Evolutionary conservation across 2,329 filamentous ascomycete genomes (phyloP).

Genomic region (Harringtonia aguacate): DNA sequence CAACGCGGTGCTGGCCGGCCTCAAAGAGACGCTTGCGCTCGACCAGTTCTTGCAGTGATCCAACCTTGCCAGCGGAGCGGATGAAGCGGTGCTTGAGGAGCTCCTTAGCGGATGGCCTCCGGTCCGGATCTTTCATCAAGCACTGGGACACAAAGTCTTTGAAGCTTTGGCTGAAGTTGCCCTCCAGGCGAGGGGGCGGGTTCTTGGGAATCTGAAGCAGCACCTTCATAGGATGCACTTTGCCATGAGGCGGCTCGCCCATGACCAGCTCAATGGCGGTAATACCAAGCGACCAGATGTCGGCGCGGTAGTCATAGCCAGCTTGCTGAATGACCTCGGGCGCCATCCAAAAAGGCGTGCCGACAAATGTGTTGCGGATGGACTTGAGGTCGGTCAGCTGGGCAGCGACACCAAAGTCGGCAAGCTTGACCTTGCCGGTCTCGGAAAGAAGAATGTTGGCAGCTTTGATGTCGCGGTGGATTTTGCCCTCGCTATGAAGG

Average conservation of each 20-base stretch:
- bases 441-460: slow-evolving; percentile 93
- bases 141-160: slow-evolving; percentile 90
- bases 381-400: slow-evolving; percentile 97
- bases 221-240: slow-evolving; percentile 88
- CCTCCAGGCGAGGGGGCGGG: slow-evolving; percentile 72
- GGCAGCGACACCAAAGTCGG: slow-evolving; percentile 93
- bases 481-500: slow-evolving; percentile 86
- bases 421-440: slow-evolving; percentile 83
- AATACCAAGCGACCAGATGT: slow-evolving; percentile 89
- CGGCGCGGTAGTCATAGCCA: slow-evolving; percentile 75
- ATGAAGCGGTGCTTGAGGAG: slow-evolving; percentile 85
- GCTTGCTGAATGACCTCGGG: slow-evolving; percentile 89
- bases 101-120: slow-evolving; percentile 74
- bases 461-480: slow-evolving; percentile 93
- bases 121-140: slow-evolving; percentile 83
- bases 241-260: slow-evolving; percentile 78
- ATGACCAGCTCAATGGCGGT: slow-evolving; percentile 84
- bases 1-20: slow-evolving; percentile 56
- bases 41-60: slow-evolving; percentile 79
- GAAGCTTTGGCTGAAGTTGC: slow-evolving; percentile 79
- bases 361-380: slow-evolving; percentile 93
- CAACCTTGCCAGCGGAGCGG: slow-evolving; percentile 73
- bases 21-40: slow-evolving; percentile 75
- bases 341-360: slow-evolving; percentile 96
- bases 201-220: slow-evolving; percentile 87